Percentiles rank a stretch among this genome's conserved stretches.
phyloP scores from a whole-genome alignment of 2,329 filamentous ascomycete genomes.

The Tolypocladium ovalisporum region DNA sequence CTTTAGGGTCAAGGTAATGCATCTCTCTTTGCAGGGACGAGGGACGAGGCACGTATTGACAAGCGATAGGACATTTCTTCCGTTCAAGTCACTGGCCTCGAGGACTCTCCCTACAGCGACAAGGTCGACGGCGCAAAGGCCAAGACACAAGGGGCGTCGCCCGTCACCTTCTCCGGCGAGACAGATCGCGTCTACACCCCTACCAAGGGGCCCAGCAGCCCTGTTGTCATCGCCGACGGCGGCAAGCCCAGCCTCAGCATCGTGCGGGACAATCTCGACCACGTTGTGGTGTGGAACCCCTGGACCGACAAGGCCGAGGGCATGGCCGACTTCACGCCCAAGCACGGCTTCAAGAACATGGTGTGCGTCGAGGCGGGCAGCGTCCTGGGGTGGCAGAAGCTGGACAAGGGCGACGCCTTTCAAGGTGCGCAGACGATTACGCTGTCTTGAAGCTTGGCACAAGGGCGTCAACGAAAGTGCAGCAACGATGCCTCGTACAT shows the following conservation, averaged over 20 bases:
- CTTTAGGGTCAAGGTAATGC: conserved; percentile 64
- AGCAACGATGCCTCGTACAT: neutral
- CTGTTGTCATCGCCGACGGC: conserved; percentile 49
- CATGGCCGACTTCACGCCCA: conserved; percentile 80
- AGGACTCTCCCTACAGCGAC: conserved; percentile 67
- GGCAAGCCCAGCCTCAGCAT: conserved; percentile 60
- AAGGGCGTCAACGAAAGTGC: neutral
- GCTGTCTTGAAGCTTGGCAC: conserved; percentile 16
- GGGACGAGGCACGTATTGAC: neutral
- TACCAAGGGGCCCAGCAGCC: conserved; percentile 44
- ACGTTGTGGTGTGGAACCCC: conserved; percentile 95
- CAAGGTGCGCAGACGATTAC: conserved; percentile 50
- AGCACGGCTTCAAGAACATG: conserved; percentile 88
- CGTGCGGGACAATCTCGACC: conserved; percentile 71
- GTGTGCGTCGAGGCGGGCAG: conserved; percentile 86
- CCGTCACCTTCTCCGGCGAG: conserved; percentile 63
- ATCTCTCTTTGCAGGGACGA: neutral
- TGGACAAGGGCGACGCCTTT: conserved; percentile 67
- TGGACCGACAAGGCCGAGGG: conserved; percentile 75
- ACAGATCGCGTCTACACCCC: conserved; percentile 83
- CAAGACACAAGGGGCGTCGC: conserved; percentile 52
- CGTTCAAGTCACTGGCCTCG: conserved; percentile 63
- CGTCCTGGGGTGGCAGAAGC: conserved; percentile 69
- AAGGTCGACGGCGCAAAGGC: conserved; percentile 60
- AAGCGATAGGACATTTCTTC: conserved; percentile 63